Evolutionary conservation across 495 filamentous ascomycete genomes (phyloP).

Genomic region (Podospora australis): DNA sequence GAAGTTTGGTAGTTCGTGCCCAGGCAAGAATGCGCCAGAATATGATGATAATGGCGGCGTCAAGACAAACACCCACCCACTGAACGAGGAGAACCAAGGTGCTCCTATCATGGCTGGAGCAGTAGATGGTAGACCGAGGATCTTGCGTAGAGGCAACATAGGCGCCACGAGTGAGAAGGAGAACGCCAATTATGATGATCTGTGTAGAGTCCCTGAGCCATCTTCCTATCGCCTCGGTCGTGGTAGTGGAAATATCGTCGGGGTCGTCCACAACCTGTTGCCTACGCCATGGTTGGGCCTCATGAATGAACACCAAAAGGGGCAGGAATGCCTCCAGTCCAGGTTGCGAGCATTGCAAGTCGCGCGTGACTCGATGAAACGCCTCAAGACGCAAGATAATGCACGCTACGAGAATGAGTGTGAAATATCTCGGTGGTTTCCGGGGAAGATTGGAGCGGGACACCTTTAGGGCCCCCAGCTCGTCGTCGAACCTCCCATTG

Average conservation of each 20-base stretch:
- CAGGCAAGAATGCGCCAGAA: slow-evolving; percentile 42
- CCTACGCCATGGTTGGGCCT: slow-evolving; percentile 24
- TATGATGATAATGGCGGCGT: slow-evolving; percentile 34
- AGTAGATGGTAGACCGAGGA: slow-evolving; percentile 37
- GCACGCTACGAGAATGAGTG: slow-evolving; percentile 33
- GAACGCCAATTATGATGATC: slow-evolving; percentile 19
- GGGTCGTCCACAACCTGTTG: slow-evolving; percentile 19
- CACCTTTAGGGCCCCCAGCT: slow-evolving; percentile 22
- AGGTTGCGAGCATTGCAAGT: slow-evolving; percentile 36
- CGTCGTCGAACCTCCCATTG: slow-evolving; percentile 41
- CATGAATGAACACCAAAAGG: slow-evolving; percentile 31
- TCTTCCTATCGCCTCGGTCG: slow-evolving; percentile 29
- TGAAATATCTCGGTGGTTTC: slow-evolving; percentile 36
- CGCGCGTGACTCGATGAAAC: slow-evolving; percentile 29
- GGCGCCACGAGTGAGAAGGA: slow-evolving; percentile 29
- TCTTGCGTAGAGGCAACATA: slow-evolving; percentile 18
- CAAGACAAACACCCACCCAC: slow-evolving; percentile 34
- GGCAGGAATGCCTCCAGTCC: slow-evolving; percentile 41
- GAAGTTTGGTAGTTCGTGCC: slow-evolving; percentile 36
- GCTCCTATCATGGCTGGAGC: slow-evolving; percentile 29
- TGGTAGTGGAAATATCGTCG: slow-evolving; percentile 33
- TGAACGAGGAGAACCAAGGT: slow-evolving; percentile 27
- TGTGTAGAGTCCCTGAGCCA: slow-evolving; percentile 30
- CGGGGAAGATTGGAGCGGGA: slow-evolving; percentile 29
- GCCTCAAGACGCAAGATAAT: slow-evolving; percentile 38